A percentile compares a stretch with the other conserved stretches of the same genome.
phyloP scores from a whole-genome alignment of 2,329 filamentous ascomycete species.

The Colletotrichum magnum region DNA sequence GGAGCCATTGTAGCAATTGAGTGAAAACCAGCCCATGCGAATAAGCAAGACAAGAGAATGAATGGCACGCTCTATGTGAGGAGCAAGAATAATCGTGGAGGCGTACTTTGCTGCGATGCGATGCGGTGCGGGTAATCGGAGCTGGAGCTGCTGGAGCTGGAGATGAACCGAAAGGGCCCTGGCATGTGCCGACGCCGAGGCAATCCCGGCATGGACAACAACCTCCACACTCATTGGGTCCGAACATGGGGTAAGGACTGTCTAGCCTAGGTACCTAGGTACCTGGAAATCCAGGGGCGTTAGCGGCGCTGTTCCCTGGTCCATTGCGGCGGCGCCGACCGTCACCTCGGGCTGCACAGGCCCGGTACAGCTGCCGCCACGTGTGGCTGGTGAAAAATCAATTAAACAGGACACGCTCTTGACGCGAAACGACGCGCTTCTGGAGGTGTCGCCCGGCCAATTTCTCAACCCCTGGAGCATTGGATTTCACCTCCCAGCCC shows the following conservation, averaged over 20 bases:
- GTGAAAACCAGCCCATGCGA: slow-evolving; percentile 17
- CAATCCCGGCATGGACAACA: slow-evolving; percentile 36
- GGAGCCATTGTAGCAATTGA: slow-evolving; percentile 57
- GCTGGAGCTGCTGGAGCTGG: slow-evolving; percentile 26
- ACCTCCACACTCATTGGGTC: slow-evolving; percentile 34
- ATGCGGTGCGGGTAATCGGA: slow-evolving; percentile 15
- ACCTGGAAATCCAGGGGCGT: not conserved
- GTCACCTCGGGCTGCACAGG: not conserved
- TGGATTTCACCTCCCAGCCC: slow-evolving; percentile 44
- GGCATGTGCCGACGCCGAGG: slow-evolving; percentile 50
- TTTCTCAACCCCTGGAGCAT: slow-evolving; percentile 43
- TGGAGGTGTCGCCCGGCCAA: slow-evolving; percentile 40
- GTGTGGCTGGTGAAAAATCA: slow-evolving; percentile 22
- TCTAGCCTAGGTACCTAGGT: slow-evolving; percentile 21
- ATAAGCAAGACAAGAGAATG: not conserved
- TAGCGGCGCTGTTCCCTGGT: not conserved
- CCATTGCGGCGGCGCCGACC: not conserved
- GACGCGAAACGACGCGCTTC: slow-evolving; percentile 44
- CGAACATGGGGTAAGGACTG: slow-evolving; percentile 32
- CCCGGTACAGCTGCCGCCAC: slow-evolving; percentile 6
- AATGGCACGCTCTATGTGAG: slow-evolving; percentile 14
- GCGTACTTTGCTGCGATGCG: slow-evolving; percentile 17
- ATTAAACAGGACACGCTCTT: slow-evolving; percentile 32
- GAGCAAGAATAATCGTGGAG: slow-evolving; percentile 2
- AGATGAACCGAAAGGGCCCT: slow-evolving; percentile 39